Percentiles rank a stretch among this genome's conserved stretches.
These are phyloP conservation scores for Benincasa hispida DNA, from an alignment of 306 rosid species.

Conservation along the genomic window DNA sequence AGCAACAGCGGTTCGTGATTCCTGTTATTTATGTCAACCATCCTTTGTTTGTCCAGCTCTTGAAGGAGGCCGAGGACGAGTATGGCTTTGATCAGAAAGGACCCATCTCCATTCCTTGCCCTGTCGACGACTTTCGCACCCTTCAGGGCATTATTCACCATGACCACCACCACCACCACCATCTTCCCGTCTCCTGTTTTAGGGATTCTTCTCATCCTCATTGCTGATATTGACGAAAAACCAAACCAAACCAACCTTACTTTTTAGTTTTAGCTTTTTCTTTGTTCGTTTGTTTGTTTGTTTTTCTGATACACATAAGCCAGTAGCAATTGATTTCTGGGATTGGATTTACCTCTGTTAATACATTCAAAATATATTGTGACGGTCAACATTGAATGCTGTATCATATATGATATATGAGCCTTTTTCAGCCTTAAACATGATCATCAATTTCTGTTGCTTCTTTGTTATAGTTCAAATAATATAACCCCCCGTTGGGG, in stretches of 20 bases:
- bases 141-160: slow-evolving; percentile 45
- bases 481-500: neutral
- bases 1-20: slow-evolving; percentile 62
- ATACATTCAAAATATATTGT: neutral
- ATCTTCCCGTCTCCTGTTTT: slow-evolving; percentile 36
- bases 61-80: slow-evolving; percentile 81
- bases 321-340: neutral
- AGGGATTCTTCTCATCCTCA: slow-evolving; percentile 33
- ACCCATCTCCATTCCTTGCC: slow-evolving; percentile 84
- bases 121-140: slow-evolving; percentile 53
- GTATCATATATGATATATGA: neutral
- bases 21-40: slow-evolving; percentile 85
- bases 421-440: neutral
- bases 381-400: neutral
- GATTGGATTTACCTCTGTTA: neutral
- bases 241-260: neutral
- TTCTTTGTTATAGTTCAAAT: neutral
- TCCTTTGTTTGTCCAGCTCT: slow-evolving; percentile 55
- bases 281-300: neutral
- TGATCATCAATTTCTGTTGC: neutral
- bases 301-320: neutral
- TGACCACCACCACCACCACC: slow-evolving; percentile 10
- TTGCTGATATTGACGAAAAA: neutral
- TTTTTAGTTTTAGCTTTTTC: neutral
- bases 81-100: slow-evolving; percentile 78